Evolutionary conservation across 352 stramenopile species (phyloP), one percentile per base, ranked within the genome.

Genomic region (Globisporangium cystogenes): DNA sequence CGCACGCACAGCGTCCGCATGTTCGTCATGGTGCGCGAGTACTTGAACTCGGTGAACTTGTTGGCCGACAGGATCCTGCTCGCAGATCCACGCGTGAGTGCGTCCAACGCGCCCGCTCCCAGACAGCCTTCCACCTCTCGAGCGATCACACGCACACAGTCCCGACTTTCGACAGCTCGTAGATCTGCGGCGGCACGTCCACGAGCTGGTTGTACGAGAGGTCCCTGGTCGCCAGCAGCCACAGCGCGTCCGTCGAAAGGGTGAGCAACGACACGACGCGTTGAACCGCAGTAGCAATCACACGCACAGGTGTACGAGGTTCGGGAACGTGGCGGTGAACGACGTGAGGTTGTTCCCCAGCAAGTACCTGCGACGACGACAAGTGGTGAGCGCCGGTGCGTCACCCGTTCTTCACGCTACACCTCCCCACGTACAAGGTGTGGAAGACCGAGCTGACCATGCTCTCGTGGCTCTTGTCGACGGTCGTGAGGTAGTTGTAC

Each of bases 121-220:
- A 39, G 33, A 12, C 33, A 39, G 33, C 7, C 33, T 18, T 3
- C 12, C 5, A 4, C 33, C 5, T 12, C 11, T 39, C 33, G 33
- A 18, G 26, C 26, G 15, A 3, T 12, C 12, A 39, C 14, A 39
- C 33, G 33, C 33, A 39, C 33, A 39, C 14, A 4, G 14, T 39
- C 33, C 14, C 33, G 33, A 39, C 33, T 39, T 39, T 18, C 33
- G 33, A 7, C 33, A 39, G 33, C 7, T 72, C 62, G 47, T 73
- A 90, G 27, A 90, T 62, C 4, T 63, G 60, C 3, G 57, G 50
- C 3, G 76, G 79, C 31, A 86, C 74, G 18, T 60, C 60, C 0
- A 64, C 70, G 21, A 90, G 64, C 12, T 74, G 59, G 57, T 90
- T 90, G 52, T 58, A 43, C 7, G 62, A 73, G 37, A 90, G 37